phyloP scores from a whole-genome alignment of 768 basidiomycete genomes.

The Lentinula edodes region DNA sequence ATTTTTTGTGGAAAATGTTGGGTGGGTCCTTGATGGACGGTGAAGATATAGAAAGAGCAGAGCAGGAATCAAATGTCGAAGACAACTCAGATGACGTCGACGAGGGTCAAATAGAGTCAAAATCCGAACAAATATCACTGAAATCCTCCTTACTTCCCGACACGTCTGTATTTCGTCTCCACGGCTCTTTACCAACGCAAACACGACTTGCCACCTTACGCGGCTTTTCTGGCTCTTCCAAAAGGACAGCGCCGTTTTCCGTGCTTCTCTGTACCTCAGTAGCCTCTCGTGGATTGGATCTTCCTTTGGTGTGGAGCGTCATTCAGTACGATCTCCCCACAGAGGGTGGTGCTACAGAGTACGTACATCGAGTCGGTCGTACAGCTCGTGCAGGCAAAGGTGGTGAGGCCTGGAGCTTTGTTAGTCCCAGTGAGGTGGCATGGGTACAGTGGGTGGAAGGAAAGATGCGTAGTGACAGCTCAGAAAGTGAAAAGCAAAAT shows the following conservation, averaged over 20 bases:
- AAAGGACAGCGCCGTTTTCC: slow-evolving; percentile 41
- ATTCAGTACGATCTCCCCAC: slow-evolving; percentile 97
- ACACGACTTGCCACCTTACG: slow-evolving; percentile 80
- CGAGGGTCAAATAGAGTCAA: slow-evolving; percentile 10
- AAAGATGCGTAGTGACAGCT: slow-evolving; percentile 62
- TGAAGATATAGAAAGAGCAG: not conserved
- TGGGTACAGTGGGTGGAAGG: slow-evolving; percentile 91
- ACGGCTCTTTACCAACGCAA: slow-evolving; percentile 83
- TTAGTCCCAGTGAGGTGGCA: slow-evolving; percentile 77
- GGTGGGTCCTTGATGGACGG: slow-evolving; percentile 7
- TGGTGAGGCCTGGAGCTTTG: slow-evolving; percentile 93
- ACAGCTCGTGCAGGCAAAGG: slow-evolving; percentile 95
- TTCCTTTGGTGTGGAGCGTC: slow-evolving; percentile 91
- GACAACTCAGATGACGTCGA: slow-evolving; percentile 10
- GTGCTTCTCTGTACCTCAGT: slow-evolving; percentile 94
- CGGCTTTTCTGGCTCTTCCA: slow-evolving; percentile 57
- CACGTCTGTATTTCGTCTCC: slow-evolving; percentile 80
- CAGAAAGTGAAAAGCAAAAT: slow-evolving; percentile 25
- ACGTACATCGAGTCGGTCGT: slow-evolving; percentile 94
- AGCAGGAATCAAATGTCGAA: slow-evolving; percentile 15
- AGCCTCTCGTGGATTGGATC: slow-evolving; percentile 95
- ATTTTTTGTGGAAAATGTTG: slow-evolving; percentile 89
- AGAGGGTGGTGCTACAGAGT: slow-evolving; percentile 93
- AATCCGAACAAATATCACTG: slow-evolving; percentile 39
- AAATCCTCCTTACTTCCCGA: slow-evolving; percentile 76